These are phyloP conservation scores for Sporothrix schenckii DNA, from an alignment of 2,329 filamentous ascomycete species.

Conservation along the genomic window DNA sequence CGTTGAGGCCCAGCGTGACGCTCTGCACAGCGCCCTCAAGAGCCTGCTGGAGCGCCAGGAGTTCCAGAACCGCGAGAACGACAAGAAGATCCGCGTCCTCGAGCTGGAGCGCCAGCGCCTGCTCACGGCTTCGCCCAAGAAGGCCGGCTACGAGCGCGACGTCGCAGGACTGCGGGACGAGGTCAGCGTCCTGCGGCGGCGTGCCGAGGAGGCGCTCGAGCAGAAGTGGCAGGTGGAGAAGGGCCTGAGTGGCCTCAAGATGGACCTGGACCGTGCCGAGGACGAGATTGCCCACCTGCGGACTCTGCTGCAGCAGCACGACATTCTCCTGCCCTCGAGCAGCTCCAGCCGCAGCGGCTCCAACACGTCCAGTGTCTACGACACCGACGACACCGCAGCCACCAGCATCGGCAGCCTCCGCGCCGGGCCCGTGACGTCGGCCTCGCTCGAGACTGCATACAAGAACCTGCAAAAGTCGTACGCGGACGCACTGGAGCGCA, in stretches of 20 bases:
- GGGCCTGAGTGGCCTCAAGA: conserved; percentile 60
- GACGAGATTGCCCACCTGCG: conserved; percentile 88
- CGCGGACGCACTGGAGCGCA: conserved; percentile 64
- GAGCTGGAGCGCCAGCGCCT: conserved; percentile 79
- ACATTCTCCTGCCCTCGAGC: conserved; percentile 71
- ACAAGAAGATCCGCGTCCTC: conserved; percentile 75
- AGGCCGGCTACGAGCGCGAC: conserved; percentile 81
- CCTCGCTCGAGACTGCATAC: conserved; percentile 74
- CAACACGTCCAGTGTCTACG: conserved; percentile 36
- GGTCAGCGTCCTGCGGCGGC: conserved; percentile 77
- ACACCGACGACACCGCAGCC: conserved; percentile 38
- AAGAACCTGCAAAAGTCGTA: conserved; percentile 74
- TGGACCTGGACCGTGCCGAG: conserved; percentile 94
- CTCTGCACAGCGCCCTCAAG: conserved; percentile 83
- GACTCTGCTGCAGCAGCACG: conserved; percentile 76
- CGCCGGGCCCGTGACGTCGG: conserved; percentile 61
- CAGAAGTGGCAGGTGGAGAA: conserved; percentile 71
- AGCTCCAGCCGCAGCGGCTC: conserved; percentile 48
- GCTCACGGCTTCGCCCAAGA: conserved; percentile 67
- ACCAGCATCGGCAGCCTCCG: neutral
- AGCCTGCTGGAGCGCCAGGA: conserved; percentile 84
- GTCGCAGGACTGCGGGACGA: conserved; percentile 79
- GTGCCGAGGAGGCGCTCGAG: conserved; percentile 90
- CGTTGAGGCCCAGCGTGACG: conserved; percentile 89
- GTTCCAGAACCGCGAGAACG: conserved; percentile 78